A percentile compares a stretch with the other conserved stretches of the same genome.
These are phyloP conservation scores for Mollisiaceae sp. DNA, from an alignment of 2,329 filamentous ascomycete genomes.

Conservation along the genomic window DNA sequence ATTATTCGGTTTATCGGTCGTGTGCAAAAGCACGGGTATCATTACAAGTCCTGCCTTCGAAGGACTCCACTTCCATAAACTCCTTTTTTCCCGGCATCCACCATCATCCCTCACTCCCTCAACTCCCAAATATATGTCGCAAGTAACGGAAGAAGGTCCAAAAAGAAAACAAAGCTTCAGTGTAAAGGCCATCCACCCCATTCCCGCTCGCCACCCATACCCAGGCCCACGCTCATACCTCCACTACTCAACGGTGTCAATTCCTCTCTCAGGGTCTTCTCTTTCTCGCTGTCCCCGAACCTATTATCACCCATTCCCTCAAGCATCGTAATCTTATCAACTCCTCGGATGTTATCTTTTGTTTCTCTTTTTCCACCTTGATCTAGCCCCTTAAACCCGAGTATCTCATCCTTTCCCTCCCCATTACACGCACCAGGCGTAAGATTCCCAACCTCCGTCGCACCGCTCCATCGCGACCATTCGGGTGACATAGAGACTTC, in stretches of 20 bases:
- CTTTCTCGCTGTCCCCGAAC: background rate
- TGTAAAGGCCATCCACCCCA: conserved; percentile 8
- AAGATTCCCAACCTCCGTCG: conserved; percentile 7
- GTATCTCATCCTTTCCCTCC: background rate
- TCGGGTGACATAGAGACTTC: conserved; percentile 11
- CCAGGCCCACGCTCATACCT: background rate
- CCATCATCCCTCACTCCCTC: conserved; percentile 16
- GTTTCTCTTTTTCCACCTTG: no score
- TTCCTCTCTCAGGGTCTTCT: background rate
- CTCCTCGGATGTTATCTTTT: no score
- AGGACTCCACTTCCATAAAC: background rate
- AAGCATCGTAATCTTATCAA: no score
- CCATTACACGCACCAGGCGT: background rate
- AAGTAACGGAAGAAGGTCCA: no score
- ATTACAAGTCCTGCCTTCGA: background rate
- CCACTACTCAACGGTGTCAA: conserved; percentile 3
- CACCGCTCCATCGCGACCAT: conserved; percentile 14
- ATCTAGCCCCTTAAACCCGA: no score
- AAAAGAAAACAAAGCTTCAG: background rate
- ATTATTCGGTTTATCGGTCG: background rate
- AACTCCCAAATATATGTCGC: background rate
- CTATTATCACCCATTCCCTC: no score
- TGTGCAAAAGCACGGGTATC: conserved; percentile 11
- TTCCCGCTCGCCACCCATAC: background rate
- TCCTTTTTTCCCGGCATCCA: background rate